A percentile compares a stretch with the other conserved stretches of the same genome.
Conservation (phyloP, 768 basidiomycete genomes). For the Leccinum boreale region DNA sequence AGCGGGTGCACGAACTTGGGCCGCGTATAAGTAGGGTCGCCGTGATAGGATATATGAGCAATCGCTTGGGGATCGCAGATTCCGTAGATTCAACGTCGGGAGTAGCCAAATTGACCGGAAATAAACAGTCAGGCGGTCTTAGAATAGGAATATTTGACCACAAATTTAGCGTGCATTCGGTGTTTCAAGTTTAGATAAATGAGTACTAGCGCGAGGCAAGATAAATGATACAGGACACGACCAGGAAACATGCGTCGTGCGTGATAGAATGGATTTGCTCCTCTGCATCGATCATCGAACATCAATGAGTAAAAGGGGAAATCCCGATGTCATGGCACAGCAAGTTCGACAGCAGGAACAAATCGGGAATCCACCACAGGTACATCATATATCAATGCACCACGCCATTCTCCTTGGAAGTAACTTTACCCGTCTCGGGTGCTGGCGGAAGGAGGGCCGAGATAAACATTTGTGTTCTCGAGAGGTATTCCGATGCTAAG, state of each 20-base stretch:
- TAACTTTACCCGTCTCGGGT: constrained; percentile 16
- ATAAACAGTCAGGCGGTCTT: constrained; percentile 5
- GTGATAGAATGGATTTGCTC: constrained; percentile 16
- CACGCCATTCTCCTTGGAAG: constrained; percentile 24
- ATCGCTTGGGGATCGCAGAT: constrained; percentile 15
- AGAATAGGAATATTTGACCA: constrained; percentile 14
- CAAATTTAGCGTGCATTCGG: constrained; percentile 15
- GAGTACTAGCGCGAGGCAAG: constrained; percentile 20
- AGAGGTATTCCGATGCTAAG: constrained; percentile 42
- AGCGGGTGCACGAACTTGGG: constrained; percentile 1
- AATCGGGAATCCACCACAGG: constrained; percentile 53
- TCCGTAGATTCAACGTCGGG: constrained; percentile 11
- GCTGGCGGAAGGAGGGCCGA: constrained; percentile 50
- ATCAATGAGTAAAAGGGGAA: constrained; percentile 72
- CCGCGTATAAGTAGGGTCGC: constrained; percentile 6
- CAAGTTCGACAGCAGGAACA: constrained; percentile 58
- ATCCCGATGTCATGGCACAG: constrained; percentile 70
- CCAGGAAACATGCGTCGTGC: constrained; percentile 15
- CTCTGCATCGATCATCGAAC: constrained; percentile 21
- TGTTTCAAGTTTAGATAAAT: constrained; percentile 33
- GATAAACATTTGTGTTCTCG: constrained; percentile 61
- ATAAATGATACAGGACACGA: constrained; percentile 12
- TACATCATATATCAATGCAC: constrained; percentile 49
- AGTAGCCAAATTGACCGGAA: constrained; percentile 3
- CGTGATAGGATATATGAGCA: constrained; percentile 27